Evolutionary conservation across 345 rosid species (phyloP), one percentile per base, ranked within the genome.

Genomic region (Schrenkiella parvula): DNA sequence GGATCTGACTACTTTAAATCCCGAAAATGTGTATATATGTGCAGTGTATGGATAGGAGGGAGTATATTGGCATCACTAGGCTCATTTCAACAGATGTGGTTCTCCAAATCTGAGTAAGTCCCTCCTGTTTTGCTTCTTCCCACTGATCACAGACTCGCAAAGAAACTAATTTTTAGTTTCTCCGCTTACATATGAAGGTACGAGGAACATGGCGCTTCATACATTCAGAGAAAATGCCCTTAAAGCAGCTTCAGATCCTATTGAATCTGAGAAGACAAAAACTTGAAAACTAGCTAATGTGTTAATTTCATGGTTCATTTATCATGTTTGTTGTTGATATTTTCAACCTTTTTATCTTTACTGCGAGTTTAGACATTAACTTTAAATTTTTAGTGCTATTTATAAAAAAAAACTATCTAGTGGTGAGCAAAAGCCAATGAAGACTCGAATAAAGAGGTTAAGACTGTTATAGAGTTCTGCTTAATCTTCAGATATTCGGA

Each of bases 71-170:
- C 99, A 48, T 95, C 99, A 35, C 96, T 95, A 13, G 99, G 99
- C 51, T 95, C 99, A 32, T 95, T 95, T 78, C 99, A 95, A 87
- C 99, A 95, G 81, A 92, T 92, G 99, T 95, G 98, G 98, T 87
- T 95, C 85, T 95, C 99, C 66, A 76, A 76, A 17, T 76, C 80
- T 31, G 80, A 76, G 80, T 76, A 76, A 72, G 81, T 72, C 26
- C 50, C 13, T 29, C 48, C 4, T 29, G 23, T 39, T 50, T 34
- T 50, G 22, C 62, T 13, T 46, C 10, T 21, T 62, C 19, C 44
- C 31, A 10, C 1, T 50, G 19, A 42, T 41, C 50, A 19, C 31
- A 60, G 1, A 28, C 54, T 58, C 28, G 3, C 43, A 69, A 34
- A 34, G 57, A 54, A 52, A 68, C 48, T 48, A 11, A 14, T n/a